Evolutionary conservation across 768 basidiomycete species (phyloP), one percentile per base, ranked within the genome.

Genomic region (Mycena vitilis): DNA sequence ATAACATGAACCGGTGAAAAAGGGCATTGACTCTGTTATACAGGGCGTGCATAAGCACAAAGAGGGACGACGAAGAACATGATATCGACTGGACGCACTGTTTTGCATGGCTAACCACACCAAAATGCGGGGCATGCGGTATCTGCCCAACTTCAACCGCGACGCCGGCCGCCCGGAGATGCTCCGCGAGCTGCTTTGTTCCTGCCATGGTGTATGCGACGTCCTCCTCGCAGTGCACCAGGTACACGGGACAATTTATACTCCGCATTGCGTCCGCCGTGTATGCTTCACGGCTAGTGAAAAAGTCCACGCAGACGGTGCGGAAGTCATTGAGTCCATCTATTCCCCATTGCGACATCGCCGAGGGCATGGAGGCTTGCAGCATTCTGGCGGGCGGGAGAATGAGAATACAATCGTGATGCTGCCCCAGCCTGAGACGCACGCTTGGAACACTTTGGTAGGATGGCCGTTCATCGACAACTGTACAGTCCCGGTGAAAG

Each of bases 171-270:
- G 13, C 30, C 7, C 52, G 56, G 18, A 73, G 63, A 5, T 25
- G 45, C 3, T 63, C 45, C 13, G 63, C 58, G 48, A 74, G 65
- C 48, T 57, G 15, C 8, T 68, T 25, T 6, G 66, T 65, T 16
- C 49, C 34, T 25, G 44, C 56, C 53, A 74, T 15, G 34, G 45
- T 48, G 47, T 64, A 71, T 42, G 71, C 72, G 67, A 76, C 74
- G 53, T 75, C 76, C 67, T 71, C 70, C 11, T 22, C 51, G 49
- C 72, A 73, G 40, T 73, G 70, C 30, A 73, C 51, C 40, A 73
- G 10, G 13, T 53, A 40, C 20, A 73, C 66, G 1, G 70, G 73
- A n/a, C 66, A 68, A 36, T 23, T 13, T 4, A 71, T 69, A 8
- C 58, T 66, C 15, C 60, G 60, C 36, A 71, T 48, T 9, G 55